Evolutionary conservation across 805 yeast genomes (phyloP), one percentile per base, ranked within the genome.

Genomic region (Blastobotrys robertii): DNA sequence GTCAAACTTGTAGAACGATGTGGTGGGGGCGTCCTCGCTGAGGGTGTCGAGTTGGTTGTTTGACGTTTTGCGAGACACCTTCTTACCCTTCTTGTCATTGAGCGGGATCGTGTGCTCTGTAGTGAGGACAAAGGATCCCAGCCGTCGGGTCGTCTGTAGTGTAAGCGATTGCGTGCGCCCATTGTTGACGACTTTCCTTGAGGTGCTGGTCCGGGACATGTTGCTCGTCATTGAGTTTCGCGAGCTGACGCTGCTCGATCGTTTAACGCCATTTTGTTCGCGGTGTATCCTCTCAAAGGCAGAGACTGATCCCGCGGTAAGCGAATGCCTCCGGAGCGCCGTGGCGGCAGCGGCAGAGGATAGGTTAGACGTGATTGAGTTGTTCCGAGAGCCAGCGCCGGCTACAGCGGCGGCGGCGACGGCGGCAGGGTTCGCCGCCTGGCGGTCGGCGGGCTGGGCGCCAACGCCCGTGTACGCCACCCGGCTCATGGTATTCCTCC

Each of bases 321-420:
- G 32, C 15, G 53, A 51, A 35, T 62, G 66, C 14, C 64, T 47
- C 15, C 60, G 50, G 12, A 62, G 42, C 14, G 67, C 65, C 37
- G 64, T 57, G 3, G 66, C 65, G 0, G 67, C 66, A 2, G 65
- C 65, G 2, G 57, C 55, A 22, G 58, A 50, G 32, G 58, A 53
- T 37, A 56, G 41, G 11, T 41, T 43, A n/a, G 49, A 39, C 25
- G 38, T 34, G 22, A 50, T 41, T 25, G 56, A 51, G 28, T 46
- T 44, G 34, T 44, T 39, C 8, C 54, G 44, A 9, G 49, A 34
- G 12, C 12, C 9, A n/a, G 37, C 13, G 16, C 50, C 52, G 16
- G 54, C 62, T 8, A 54, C 47, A 30, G 74, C 61, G 2, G 83
- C 83, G 19, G 84, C 84, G 5, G 82, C 84, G 19, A 77, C 50